Base-by-base conservation (phyloP, 2,329 filamentous ascomycete genomes). In the Penicillium janthinellum region DNA sequence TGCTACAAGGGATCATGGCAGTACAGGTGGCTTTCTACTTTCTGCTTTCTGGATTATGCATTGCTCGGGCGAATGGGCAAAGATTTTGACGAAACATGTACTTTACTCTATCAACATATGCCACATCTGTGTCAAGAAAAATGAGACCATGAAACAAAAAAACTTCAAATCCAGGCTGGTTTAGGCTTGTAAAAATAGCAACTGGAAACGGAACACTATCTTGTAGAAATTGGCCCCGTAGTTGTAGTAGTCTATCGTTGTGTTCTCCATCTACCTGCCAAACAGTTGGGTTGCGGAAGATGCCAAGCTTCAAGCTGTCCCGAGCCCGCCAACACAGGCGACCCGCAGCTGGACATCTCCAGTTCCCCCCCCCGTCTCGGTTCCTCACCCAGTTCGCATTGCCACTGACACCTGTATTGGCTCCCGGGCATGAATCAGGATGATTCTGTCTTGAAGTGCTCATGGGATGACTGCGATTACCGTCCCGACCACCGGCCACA, bases 391-490 rank as follows among this genome's bases (percentile, higher is more conserved):
- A 56, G 49, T 64, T 57, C 48, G 56, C 57, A 60, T 64, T 67
- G 58, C 54, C 60, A 31, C 56, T 56, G 56, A 54, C 35, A 52
- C 37, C 31, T 14, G 12, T n/a, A n/a, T 39, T 28, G 20, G 38
- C 49, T 39, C 22, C 34, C 15, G 20, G 61, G 67, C 52, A 28
- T 39, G 22, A 41, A 58, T 47, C 62, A 63, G 60, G 53, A 67
- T 62, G 65, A 65, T 56, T 56, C 53, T 64, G 57, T 58, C 25
- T 42, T 53, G 38, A 53, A 58, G 59, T 69, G 55, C 68, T 71
- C 65, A 73, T 75, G 71, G 71, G 67, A 76, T 76, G 74, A 70
- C 71, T 62, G 64, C 68, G 60, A 73, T 68, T 55, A 73, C 68
- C 57, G 66, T 69, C 57, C 61, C 64, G 50, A 70, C 66, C 57